Conservation (phyloP, 2,329 filamentous ascomycete species). For the Tolypocladium paradoxum region DNA sequence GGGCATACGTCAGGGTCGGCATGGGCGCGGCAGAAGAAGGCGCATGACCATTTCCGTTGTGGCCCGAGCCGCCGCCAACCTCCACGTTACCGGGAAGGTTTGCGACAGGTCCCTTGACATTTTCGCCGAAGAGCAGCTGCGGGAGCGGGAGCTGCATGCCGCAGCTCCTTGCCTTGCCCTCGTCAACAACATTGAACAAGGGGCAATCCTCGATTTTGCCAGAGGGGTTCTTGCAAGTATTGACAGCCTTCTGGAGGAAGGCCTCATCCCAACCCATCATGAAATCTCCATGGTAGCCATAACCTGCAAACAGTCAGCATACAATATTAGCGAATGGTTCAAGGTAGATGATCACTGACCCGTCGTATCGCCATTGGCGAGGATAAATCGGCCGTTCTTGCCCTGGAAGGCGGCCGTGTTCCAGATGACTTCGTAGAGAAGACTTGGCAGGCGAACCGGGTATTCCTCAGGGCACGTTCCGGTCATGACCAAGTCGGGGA, state of each 20-base stretch:
- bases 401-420: constrained; percentile 55
- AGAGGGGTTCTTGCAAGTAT: constrained; percentile 61
- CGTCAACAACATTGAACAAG: constrained; percentile 59
- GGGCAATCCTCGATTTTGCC: constrained; percentile 65
- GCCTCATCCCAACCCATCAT: constrained; percentile 64
- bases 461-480: constrained; percentile 65
- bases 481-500: constrained; percentile 64
- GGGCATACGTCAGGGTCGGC: constrained; percentile 23
- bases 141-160: constrained; percentile 46
- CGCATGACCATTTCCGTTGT: constrained; percentile 9
- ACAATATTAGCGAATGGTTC: background rate
- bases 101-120: constrained; percentile 43
- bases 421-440: constrained; percentile 85
- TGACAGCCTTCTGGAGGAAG: constrained; percentile 61
- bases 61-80: background rate
- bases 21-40: constrained; percentile 3
- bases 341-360: constrained; percentile 32
- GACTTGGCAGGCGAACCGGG: constrained; percentile 55
- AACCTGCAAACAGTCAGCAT: constrained; percentile 35
- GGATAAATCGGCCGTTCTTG: constrained; percentile 56
- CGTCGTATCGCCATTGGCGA: constrained; percentile 69
- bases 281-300: constrained; percentile 71
- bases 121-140: constrained; percentile 41
- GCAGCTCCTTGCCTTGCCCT: constrained; percentile 50
- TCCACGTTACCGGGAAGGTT: constrained; percentile 50